Base-by-base conservation (phyloP, 805 yeast species). In the Zygosaccharomyces siamensis region DNA sequence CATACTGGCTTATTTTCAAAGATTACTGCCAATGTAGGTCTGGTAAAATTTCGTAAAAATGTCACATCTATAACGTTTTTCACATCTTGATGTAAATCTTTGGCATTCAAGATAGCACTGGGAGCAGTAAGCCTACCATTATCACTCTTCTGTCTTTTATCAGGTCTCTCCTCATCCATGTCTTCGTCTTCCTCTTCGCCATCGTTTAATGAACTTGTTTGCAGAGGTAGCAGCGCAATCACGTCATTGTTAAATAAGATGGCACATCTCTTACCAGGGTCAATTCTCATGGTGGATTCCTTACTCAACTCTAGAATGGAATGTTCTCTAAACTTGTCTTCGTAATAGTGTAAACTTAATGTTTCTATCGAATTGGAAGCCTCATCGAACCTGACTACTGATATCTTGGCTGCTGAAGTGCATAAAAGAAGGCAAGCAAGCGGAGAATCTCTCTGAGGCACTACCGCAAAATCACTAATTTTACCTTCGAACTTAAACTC, bases 271-370 rank as follows among this genome's bases (percentile, higher is more conserved):
- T 72, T 71, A 45, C 72, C 74, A 0, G 95, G 87, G 49, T 86
- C 96, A 0, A 79, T 71, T 21, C 80, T 67, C 49, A 86, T 72
- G 7, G 69, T 68, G 0, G 86, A 68, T 5, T 67, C 63, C 16
- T 52, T 40, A 1, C 62, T 53, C 39, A 69, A 58, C n/a, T 57
- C 56, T 12, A 60, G 45, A 6, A 75, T 69, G 1, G 81, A 74
- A 8, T 74, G 59, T 30, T 74, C 71, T 37, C 75, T 76, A 44
- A 89, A 71, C 23, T 79, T 79, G 39, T 80, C 78, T 58, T 92
- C 97, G 65, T 90, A 93, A 63, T 78, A 89, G 68, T 93, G 99
- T 45, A 93, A 70, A 44, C 96, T 86, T 1, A 80, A 75, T 0
- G 97, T 87, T 23, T 76, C 72, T n/a, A 92, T 72, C 1, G 76